Percentiles rank a stretch among this genome's conserved stretches.
Conservation (phyloP, 345 rosid species). For the Salix purpurea region DNA sequence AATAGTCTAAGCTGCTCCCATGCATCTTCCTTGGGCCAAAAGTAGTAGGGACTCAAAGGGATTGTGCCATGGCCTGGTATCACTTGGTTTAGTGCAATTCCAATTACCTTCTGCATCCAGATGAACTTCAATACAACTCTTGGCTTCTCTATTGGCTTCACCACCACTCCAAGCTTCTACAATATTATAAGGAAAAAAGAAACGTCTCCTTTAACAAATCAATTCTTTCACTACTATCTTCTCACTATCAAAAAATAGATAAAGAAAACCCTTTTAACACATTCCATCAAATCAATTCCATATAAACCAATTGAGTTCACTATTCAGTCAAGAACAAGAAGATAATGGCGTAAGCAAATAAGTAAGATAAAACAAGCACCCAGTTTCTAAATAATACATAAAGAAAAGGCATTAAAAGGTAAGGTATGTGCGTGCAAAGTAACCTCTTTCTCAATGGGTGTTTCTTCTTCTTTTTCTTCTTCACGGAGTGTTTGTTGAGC, state of each 20-base stretch:
- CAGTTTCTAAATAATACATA: not conserved
- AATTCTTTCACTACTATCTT: too few species aligned
- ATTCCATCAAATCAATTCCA: not conserved
- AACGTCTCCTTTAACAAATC: not conserved
- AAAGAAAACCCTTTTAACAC: not conserved
- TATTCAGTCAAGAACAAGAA: not conserved
- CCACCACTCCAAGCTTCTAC: constrained; percentile 67
- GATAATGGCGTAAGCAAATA: not conserved
- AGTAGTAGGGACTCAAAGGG: constrained; percentile 78
- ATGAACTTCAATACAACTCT: constrained; percentile 75
- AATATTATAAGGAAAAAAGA: not conserved
- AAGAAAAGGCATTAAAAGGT: not conserved
- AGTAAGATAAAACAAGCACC: not conserved
- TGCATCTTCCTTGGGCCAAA: constrained; percentile 86
- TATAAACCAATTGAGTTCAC: not conserved
- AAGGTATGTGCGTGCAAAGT: not conserved
- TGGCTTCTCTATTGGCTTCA: constrained; percentile 72
- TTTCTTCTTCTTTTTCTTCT: constrained; percentile 26
- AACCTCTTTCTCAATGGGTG: constrained; percentile 42
- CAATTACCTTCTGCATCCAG: constrained; percentile 85
- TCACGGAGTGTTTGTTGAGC: constrained; percentile 21
- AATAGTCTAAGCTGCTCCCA: constrained; percentile 77
- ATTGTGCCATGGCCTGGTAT: constrained; percentile 70
- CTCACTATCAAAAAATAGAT: not conserved
- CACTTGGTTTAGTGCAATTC: constrained; percentile 68